Evolutionary conservation across 176 grass and related monocot species (phyloP).

Genomic region (Musa troglodytarum): DNA sequence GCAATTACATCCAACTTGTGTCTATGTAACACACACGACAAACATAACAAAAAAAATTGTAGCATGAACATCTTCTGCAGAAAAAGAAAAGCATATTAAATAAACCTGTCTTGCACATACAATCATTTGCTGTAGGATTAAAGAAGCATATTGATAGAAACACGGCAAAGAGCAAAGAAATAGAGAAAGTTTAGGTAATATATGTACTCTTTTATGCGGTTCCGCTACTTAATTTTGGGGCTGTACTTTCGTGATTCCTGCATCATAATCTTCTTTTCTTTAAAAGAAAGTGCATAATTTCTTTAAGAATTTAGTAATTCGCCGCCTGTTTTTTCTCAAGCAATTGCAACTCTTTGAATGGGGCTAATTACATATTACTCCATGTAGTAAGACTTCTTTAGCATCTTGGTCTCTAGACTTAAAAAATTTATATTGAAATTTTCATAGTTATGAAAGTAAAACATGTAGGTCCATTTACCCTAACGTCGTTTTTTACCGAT

Average conservation of each 20-base stretch:
- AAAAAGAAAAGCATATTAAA: not conserved
- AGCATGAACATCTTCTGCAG: not conserved
- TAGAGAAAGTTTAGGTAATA: not conserved
- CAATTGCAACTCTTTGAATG: not conserved
- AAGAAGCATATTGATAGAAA: not conserved
- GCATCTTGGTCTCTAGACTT: too few relatives aligned
- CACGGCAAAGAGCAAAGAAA: not conserved
- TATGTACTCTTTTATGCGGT: too few relatives aligned
- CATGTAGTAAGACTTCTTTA: fast-evolving
- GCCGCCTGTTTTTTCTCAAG: not conserved
- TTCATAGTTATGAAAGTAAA: too few relatives aligned
- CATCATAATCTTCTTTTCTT: not conserved
- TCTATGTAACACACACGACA: too few relatives aligned
- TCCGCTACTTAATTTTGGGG: too few relatives aligned
- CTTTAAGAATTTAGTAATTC: not conserved
- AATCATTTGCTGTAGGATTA: not conserved
- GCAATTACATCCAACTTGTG: too few relatives aligned
- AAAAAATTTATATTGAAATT: too few relatives aligned
- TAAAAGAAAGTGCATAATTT: not conserved
- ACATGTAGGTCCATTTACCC: too few relatives aligned
- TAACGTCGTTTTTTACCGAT: too few relatives aligned
- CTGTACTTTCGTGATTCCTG: not conserved
- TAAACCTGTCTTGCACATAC: not conserved
- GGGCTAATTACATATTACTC: too few relatives aligned
- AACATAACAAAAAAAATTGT: too few relatives aligned